A percentile compares a stretch with the other conserved stretches of the same genome.
Conservation (phyloP, 129 eudicot species). For the Flaveria bidentis region DNA sequence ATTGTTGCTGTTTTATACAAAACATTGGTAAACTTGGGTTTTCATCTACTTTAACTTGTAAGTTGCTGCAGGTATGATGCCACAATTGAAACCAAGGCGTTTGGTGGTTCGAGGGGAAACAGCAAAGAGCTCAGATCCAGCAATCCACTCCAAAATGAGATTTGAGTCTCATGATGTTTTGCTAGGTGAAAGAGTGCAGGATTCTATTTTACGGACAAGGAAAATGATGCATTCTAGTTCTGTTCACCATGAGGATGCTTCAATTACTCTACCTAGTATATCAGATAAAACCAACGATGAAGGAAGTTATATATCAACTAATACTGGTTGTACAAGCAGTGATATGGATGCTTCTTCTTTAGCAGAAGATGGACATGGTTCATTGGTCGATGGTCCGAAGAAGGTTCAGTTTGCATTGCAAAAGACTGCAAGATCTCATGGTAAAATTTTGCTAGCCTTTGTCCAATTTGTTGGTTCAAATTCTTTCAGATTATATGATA, state of each 20-base stretch:
- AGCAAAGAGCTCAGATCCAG: slow-evolving; percentile 36
- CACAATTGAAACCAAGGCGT: slow-evolving; percentile 66
- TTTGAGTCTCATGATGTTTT: slow-evolving; percentile 31
- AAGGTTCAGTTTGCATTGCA: slow-evolving; percentile 70
- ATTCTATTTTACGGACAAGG: slow-evolving; percentile 41
- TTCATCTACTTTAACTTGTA: slow-evolving; percentile 1
- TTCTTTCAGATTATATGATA: neutral
- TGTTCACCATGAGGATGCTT: slow-evolving; percentile 52
- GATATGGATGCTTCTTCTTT: slow-evolving; percentile 35
- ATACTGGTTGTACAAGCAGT: slow-evolving; percentile 36
- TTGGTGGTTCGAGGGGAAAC: slow-evolving; percentile 49
- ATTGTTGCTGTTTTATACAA: neutral
- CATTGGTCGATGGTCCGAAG: slow-evolving; percentile 54
- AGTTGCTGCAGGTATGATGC: slow-evolving; percentile 57
- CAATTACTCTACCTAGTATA: slow-evolving; percentile 57
- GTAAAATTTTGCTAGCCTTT: slow-evolving; percentile 42
- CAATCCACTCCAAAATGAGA: slow-evolving; percentile 24
- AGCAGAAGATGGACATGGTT: slow-evolving; percentile 40
- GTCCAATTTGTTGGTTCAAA: neutral
- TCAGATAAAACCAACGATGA: slow-evolving; percentile 49
- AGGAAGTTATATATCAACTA: slow-evolving; percentile 32
- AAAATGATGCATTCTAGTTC: slow-evolving; percentile 31
- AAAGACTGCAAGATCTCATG: slow-evolving; percentile 43
- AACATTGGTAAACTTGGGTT: neutral
- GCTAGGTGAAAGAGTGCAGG: slow-evolving; percentile 34